Conservation (phyloP, 2,329 filamentous ascomycete genomes). For the Ustilaginoidea virens region DNA sequence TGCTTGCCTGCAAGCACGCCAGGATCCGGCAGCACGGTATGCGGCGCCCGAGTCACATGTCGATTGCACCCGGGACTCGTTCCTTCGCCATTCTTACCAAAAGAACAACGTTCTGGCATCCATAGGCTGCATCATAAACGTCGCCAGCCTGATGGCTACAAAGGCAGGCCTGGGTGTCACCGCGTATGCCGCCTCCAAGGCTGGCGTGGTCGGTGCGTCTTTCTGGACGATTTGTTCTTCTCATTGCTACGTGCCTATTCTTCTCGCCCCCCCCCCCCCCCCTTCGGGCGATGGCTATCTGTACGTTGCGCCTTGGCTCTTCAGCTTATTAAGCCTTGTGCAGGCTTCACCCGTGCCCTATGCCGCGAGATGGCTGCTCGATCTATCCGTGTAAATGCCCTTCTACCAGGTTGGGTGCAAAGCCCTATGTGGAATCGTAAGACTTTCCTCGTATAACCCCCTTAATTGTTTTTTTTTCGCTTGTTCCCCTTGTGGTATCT, state of each 20-base stretch:
- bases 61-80: too few species aligned
- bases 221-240: conserved; percentile 2
- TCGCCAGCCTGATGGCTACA: conserved; percentile 59
- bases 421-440: conserved; percentile 66
- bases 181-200: conserved; percentile 67
- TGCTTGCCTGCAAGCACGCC: conserved; percentile 41
- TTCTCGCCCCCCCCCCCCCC: not conserved
- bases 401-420: conserved; percentile 70
- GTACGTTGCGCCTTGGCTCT: conserved; percentile 7
- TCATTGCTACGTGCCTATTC: conserved; percentile 4
- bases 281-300: conserved; percentile 2
- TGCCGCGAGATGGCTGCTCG: conserved; percentile 44
- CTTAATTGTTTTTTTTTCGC: too few species aligned
- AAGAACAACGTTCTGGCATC: too few species aligned
- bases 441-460: conserved; percentile 10
- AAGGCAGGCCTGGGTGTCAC: conserved; percentile 56
- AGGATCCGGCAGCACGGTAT: conserved; percentile 17
- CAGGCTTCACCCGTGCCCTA: conserved; percentile 53
- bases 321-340: too few species aligned
- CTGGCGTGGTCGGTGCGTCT: conserved; percentile 52
- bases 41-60: too few species aligned
- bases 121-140: conserved; percentile 68
- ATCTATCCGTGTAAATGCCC: conserved; percentile 60
- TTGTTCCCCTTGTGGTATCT: conserved; percentile 1
- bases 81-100: not conserved